Percentiles rank a stretch among this genome's conserved stretches.
phyloP scores from a whole-genome alignment of 805 yeast species.

The Hanseniaspora valbyensis region DNA sequence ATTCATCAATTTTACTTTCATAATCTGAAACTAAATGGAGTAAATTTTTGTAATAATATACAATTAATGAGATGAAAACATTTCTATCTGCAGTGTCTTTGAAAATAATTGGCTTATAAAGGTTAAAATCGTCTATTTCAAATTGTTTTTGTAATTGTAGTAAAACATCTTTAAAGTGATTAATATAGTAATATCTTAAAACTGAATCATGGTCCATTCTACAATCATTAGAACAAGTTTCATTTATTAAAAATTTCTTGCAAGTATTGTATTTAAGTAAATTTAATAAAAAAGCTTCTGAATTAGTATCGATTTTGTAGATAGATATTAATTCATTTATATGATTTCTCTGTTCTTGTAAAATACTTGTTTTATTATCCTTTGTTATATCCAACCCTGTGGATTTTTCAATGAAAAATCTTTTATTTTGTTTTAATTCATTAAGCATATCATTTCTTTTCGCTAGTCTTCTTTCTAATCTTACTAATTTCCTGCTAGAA shows the following conservation, averaged over 20 bases:
- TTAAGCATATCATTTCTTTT: neutral
- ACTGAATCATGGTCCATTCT: neutral
- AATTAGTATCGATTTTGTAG: neutral
- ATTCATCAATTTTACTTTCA: constrained; percentile 8
- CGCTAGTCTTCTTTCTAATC: neutral
- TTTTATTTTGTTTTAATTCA: constrained; percentile 1
- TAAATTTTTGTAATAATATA: constrained; percentile 7
- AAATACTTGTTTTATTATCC: neutral
- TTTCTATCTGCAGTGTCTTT: constrained; percentile 4
- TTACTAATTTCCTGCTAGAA: constrained; percentile 1
- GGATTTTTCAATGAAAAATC: neutral
- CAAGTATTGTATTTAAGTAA: neutral
- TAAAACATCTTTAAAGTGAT: constrained; percentile 1
- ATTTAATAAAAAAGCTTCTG: neutral
- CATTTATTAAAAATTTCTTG: constrained; percentile 7
- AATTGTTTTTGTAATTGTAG: constrained; percentile 1
- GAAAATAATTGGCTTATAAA: neutral
- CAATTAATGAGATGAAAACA: constrained; percentile 1
- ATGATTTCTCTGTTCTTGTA: neutral
- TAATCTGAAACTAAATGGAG: constrained; percentile 6
- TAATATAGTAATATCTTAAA: constrained; percentile 3
- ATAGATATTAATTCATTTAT: constrained; percentile 5
- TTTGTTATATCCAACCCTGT: neutral
- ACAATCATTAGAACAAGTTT: constrained; percentile 6
- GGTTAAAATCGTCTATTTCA: neutral